These are phyloP conservation scores for Fusarium solani-melongenae DNA, from an alignment of 2,329 filamentous ascomycete species.

Conservation along the genomic window DNA sequence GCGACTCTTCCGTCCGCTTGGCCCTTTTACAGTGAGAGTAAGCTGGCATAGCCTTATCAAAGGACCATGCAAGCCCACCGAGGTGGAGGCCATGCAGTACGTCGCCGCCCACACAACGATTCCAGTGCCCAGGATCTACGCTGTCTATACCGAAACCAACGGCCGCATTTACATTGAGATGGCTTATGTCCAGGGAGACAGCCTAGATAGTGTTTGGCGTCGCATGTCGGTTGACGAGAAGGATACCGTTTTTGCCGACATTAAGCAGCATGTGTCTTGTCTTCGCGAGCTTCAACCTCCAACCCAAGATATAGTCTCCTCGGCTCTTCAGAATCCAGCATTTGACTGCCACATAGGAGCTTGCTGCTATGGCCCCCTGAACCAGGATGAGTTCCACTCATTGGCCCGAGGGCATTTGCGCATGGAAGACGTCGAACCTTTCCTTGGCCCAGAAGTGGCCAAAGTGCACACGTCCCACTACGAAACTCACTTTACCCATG, in stretches of 20 bases:
- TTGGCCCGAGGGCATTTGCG: constrained; percentile 32
- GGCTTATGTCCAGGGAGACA: constrained; percentile 35
- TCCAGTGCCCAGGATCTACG: constrained; percentile 43
- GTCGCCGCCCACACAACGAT: constrained; percentile 42
- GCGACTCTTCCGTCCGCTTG: constrained; percentile 37
- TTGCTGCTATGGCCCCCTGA: constrained; percentile 42
- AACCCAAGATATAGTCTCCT: constrained; percentile 32
- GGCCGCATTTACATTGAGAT: constrained; percentile 43
- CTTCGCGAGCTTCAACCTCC: constrained; percentile 43
- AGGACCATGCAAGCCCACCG: constrained; percentile 43
- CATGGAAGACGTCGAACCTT: constrained; percentile 35
- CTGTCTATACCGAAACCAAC: constrained; percentile 30
- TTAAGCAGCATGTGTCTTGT: constrained; percentile 35
- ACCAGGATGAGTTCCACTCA: constrained; percentile 41
- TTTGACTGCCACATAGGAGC: constrained; percentile 42
- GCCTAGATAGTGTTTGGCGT: constrained; percentile 33
- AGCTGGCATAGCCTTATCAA: constrained; percentile 46
- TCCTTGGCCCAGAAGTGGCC: constrained; percentile 39
- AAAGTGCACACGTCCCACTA: constrained; percentile 33
- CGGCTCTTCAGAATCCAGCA: constrained; percentile 41
- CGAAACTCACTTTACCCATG: constrained; percentile 35
- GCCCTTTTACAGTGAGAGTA: constrained; percentile 28
- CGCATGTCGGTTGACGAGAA: constrained; percentile 34
- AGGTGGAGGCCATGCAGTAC: constrained; percentile 47
- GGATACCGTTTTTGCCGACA: constrained; percentile 34